Percentiles rank a stretch among this genome's conserved stretches.
These are phyloP conservation scores for Rachicladosporium sp. DNA, from an alignment of 2,329 filamentous ascomycete species.

Conservation along the genomic window DNA sequence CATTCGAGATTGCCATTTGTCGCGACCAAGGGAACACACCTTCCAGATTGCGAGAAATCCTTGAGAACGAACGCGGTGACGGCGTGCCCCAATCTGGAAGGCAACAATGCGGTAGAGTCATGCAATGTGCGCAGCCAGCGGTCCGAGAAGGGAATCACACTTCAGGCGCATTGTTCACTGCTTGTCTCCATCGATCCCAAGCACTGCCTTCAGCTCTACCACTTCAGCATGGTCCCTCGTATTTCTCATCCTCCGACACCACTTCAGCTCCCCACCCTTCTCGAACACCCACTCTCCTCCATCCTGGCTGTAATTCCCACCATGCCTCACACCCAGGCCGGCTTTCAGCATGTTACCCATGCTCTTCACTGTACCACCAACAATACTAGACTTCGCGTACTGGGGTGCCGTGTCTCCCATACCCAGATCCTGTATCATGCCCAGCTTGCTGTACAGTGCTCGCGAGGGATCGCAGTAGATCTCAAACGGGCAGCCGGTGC, in stretches of 20 bases:
- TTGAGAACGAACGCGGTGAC: too few relatives aligned
- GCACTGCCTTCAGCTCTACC: slow-evolving; percentile 20
- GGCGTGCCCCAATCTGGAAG: too few relatives aligned
- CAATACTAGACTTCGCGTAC: slow-evolving; percentile 15
- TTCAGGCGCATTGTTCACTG: too few relatives aligned
- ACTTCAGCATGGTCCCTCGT: slow-evolving; percentile 24
- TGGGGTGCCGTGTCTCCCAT: slow-evolving; percentile 15
- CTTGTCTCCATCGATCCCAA: slow-evolving; percentile 9
- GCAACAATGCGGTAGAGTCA: too few relatives aligned
- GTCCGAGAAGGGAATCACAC: too few relatives aligned
- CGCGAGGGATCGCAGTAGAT: slow-evolving; percentile 23
- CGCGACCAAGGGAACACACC: too few relatives aligned
- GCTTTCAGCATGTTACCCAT: slow-evolving; percentile 13
- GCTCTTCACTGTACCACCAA: slow-evolving; percentile 11
- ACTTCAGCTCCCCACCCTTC: slow-evolving; percentile 21
- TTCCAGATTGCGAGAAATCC: too few relatives aligned
- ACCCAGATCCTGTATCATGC: slow-evolving; percentile 18
- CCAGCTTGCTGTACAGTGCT: slow-evolving; percentile 20
- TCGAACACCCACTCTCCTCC: slow-evolving; percentile 27
- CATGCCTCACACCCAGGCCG: slow-evolving; percentile 12
- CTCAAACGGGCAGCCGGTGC: slow-evolving; percentile 18
- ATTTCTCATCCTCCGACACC: slow-evolving; percentile 24
- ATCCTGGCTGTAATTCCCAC: slow-evolving; percentile 21
- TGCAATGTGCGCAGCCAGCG: too few relatives aligned
- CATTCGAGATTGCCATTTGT: too few relatives aligned